phyloP scores from a whole-genome alignment of 2,329 filamentous ascomycete species.

The Aspergillus tubingensis region DNA sequence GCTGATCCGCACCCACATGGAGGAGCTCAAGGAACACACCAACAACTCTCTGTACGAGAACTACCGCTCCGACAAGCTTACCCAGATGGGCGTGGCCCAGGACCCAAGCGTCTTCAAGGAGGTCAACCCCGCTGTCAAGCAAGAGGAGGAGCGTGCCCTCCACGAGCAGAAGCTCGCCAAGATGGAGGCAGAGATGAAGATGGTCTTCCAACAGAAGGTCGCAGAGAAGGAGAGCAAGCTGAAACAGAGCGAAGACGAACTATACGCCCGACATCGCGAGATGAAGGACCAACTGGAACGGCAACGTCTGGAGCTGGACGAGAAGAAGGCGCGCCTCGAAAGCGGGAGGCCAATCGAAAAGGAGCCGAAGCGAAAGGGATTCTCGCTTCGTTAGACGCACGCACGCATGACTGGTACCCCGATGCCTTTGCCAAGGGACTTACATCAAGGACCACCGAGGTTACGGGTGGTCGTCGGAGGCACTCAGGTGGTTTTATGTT shows the following conservation, averaged over 20 bases:
- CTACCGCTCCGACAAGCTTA: slow-evolving; percentile 99
- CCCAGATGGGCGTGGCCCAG: slow-evolving; percentile 96
- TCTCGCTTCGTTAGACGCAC: slow-evolving; percentile 82
- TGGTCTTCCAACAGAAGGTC: slow-evolving; percentile 99
- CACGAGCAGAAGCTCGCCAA: slow-evolving; percentile 99
- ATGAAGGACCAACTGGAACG: slow-evolving; percentile 99
- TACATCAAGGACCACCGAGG: slow-evolving; percentile 22
- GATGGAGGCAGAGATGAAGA: slow-evolving; percentile 99
- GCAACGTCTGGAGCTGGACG: slow-evolving; percentile 91
- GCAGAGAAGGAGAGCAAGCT: slow-evolving; percentile 99
- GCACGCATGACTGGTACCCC: slow-evolving; percentile 13
- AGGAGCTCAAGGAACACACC: slow-evolving; percentile 99
- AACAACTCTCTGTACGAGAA: slow-evolving; percentile 99
- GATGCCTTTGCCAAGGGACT: slow-evolving; percentile 15
- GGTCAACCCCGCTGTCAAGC: slow-evolving; percentile 99
- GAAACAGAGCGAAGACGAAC: slow-evolving; percentile 98
- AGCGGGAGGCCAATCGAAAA: slow-evolving; percentile 94
- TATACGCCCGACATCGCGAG: slow-evolving; percentile 96
- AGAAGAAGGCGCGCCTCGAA: slow-evolving; percentile 96
- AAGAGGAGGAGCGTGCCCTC: slow-evolving; percentile 95
- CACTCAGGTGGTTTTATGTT: slow-evolving; percentile 25
- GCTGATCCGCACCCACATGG: slow-evolving; percentile 99
- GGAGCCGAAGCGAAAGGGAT: slow-evolving; percentile 98
- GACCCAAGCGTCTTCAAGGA: slow-evolving; percentile 99
- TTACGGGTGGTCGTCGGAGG: slow-evolving; percentile 24